Percentiles rank a stretch among this genome's conserved stretches.
These are phyloP conservation scores for Pulveroboletus sp. DNA, from an alignment of 768 basidiomycete species.

Conservation along the genomic window DNA sequence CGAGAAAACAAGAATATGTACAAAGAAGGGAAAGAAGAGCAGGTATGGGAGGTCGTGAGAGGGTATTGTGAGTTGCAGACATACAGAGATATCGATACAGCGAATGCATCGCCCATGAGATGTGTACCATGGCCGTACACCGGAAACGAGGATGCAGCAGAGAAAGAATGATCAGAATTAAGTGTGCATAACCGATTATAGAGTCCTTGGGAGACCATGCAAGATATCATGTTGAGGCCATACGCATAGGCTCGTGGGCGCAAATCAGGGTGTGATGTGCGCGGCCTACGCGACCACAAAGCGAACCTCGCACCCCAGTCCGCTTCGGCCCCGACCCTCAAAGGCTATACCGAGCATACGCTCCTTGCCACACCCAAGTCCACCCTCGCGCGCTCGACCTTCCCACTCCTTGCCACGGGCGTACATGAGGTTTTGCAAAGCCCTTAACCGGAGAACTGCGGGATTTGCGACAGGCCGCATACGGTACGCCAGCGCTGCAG, in stretches of 20 bases:
- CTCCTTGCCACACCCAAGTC: slow-evolving; percentile 53
- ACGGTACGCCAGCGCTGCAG: slow-evolving; percentile 36
- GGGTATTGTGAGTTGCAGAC: slow-evolving; percentile 21
- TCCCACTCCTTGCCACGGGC: slow-evolving; percentile 44
- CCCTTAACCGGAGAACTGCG: slow-evolving; percentile 51
- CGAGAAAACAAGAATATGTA: neutral
- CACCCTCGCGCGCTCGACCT: slow-evolving; percentile 44
- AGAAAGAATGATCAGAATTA: slow-evolving; percentile 27
- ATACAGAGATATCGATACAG: slow-evolving; percentile 26
- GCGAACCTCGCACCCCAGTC: slow-evolving; percentile 40
- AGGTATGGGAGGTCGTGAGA: neutral
- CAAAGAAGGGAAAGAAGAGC: neutral
- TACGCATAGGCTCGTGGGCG: slow-evolving; percentile 3
- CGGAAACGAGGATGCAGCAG: neutral
- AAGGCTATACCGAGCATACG: slow-evolving; percentile 54
- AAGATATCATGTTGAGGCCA: slow-evolving; percentile 2
- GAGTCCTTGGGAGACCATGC: slow-evolving; percentile 13
- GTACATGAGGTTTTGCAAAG: slow-evolving; percentile 53
- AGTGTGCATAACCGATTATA: slow-evolving; percentile 32
- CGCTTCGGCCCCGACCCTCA: slow-evolving; percentile 56
- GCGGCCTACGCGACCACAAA: slow-evolving; percentile 26
- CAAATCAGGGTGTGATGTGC: neutral
- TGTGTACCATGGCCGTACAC: slow-evolving; percentile 7
- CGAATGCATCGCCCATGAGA: slow-evolving; percentile 5
- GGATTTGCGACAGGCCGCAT: slow-evolving; percentile 60